Evolutionary conservation across 2,329 filamentous ascomycete species (phyloP).

Genomic region (Exophiala lecanii-corni): DNA sequence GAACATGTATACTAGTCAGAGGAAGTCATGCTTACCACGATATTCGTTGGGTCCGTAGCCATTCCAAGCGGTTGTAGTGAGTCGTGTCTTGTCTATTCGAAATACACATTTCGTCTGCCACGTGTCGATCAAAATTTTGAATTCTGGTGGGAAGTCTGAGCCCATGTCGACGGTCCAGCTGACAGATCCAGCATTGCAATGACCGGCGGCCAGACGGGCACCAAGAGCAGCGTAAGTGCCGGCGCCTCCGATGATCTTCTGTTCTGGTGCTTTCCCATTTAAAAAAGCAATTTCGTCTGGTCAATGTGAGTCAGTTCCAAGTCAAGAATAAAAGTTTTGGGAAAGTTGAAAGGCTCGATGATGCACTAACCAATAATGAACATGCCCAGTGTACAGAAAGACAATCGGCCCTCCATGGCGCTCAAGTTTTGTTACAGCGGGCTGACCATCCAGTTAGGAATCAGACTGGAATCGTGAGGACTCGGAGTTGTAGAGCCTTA

Average conservation of each 20-base stretch:
- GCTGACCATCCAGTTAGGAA: too few relatives aligned
- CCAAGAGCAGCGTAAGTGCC: constrained; percentile 84
- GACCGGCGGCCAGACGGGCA: constrained; percentile 78
- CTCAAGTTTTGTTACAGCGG: too few relatives aligned
- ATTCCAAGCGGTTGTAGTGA: constrained; percentile 91
- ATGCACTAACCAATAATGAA: constrained; percentile 54
- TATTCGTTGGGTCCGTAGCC: constrained; percentile 70
- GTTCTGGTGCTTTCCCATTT: constrained; percentile 62
- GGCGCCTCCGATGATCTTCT: constrained; percentile 79
- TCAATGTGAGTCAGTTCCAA: not conserved
- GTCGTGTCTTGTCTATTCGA: constrained; percentile 59
- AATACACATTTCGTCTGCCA: constrained; percentile 75
- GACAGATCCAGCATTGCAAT: constrained; percentile 60
- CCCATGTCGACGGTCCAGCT: constrained; percentile 92
- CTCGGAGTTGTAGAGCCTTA: too few relatives aligned
- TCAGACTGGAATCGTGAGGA: too few relatives aligned
- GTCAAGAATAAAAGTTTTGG: constrained; percentile 25
- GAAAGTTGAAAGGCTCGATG: constrained; percentile 36
- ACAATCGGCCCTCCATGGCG: not conserved
- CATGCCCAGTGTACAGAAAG: constrained; percentile 58
- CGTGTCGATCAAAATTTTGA: constrained; percentile 60
- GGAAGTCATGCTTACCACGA: constrained; percentile 48
- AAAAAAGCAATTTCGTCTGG: constrained; percentile 87
- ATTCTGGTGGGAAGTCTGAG: constrained; percentile 70
- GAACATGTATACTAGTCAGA: too few relatives aligned